These are phyloP conservation scores for Lactarius tabidus DNA, from an alignment of 768 basidiomycete genomes.

Conservation along the genomic window DNA sequence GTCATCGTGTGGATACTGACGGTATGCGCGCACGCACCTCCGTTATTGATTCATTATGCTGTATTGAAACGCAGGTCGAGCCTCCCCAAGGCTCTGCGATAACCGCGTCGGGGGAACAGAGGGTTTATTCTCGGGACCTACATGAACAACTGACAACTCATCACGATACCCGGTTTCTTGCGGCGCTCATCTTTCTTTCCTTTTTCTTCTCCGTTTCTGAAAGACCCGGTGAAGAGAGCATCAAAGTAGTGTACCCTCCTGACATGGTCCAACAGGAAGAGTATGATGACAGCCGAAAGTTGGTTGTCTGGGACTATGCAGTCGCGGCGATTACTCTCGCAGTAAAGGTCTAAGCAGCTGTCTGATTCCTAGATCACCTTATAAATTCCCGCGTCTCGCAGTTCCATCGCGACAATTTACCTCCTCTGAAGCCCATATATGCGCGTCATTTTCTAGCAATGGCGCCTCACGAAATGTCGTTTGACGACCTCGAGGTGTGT, in stretches of 20 bases:
- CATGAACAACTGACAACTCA: conserved; percentile 20
- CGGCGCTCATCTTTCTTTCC: conserved; percentile 18
- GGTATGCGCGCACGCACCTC: not conserved
- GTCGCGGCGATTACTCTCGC: conserved; percentile 23
- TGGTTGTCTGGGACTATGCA: conserved; percentile 22
- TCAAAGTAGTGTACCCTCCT: not conserved
- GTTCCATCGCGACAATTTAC: conserved; percentile 21
- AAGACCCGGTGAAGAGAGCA: not conserved
- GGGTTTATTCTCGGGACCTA: conserved; percentile 14
- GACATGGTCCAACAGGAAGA: not conserved
- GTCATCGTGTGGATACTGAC: conserved; percentile 23
- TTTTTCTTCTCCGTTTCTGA: conserved; percentile 10
- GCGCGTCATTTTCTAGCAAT: conserved; percentile 21
- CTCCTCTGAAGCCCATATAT: conserved; percentile 22
- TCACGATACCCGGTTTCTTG: conserved; percentile 24
- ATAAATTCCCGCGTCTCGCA: not conserved
- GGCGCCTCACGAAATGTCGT: conserved; percentile 20
- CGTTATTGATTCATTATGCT: not conserved
- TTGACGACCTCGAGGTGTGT: conserved; percentile 23
- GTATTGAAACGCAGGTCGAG: conserved; percentile 11
- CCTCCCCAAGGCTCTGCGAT: conserved; percentile 10
- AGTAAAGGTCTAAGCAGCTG: conserved; percentile 21
- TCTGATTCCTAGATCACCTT: not conserved
- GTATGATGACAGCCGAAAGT: not conserved
- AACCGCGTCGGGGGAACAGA: not conserved